Evolutionary conservation across 495 filamentous ascomycete species (phyloP), one percentile per base, ranked within the genome.

Genomic region (Lophium mytilinum): DNA sequence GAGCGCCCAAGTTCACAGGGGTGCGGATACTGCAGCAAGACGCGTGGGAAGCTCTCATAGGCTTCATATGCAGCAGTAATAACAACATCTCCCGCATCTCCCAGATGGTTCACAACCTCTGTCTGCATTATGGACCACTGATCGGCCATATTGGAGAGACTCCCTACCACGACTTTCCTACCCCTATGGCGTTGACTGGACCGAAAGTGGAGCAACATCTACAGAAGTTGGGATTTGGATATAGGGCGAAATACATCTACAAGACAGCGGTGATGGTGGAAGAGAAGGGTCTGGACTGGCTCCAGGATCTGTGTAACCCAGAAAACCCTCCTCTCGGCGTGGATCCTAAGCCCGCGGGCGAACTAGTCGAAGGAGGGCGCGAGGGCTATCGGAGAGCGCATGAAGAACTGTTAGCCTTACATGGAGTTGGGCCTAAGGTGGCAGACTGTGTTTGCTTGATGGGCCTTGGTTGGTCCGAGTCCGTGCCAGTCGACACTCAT

Each of bases 21-120:
- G 87, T 99, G 36, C 86, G 93, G n/a, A 95, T 97, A 57, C 77
- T 99, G 6, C 86, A 84, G 60, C 93, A 99, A 69, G 91, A 96
- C 74, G 81, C 93, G 9, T 99, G 93, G 94, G 93, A 99, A 71
- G 84, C 94, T 5, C 75, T 99, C 3, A 75, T 99, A 12, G 84
- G 84, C 34, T 99, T 99, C 69, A 96, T 99, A 54, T 97, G 93
- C 77, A 96, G 90, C 69, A 94, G 89, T 72, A 99, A 99, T 72
- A 99, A 99, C 71, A 95, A 99, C 67, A 99, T 99, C 55, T 77
- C 81, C 4, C 84, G 93, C 24, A 99, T 99, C 63, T 89, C 86
- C 11, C 87, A 91, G 68, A 97, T 99, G 93, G 88, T 96, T 18
- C 82, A 91, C 55, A 97, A 96, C 62, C 76, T 99, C 8, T 97